Conservation (phyloP, 2,329 filamentous ascomycete species). For the Hypoxylon sp. region DNA sequence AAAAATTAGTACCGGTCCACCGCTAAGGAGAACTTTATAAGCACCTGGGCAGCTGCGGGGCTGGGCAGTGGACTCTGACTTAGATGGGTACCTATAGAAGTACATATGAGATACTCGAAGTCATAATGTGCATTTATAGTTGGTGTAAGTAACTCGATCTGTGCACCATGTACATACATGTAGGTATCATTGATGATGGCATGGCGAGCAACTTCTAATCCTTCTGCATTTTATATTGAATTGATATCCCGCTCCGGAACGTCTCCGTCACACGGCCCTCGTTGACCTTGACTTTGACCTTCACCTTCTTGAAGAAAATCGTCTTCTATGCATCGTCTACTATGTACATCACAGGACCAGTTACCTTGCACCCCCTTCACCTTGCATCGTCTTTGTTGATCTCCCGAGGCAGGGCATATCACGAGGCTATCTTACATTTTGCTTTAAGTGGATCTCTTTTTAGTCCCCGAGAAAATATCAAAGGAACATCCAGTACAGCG, state of each 20-base stretch:
- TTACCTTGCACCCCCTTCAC: conserved; percentile 21
- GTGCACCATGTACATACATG: neutral
- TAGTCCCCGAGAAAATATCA: conserved; percentile 9
- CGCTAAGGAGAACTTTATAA: conserved; percentile 18
- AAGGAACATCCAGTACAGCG: conserved; percentile 8
- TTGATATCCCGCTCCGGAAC: conserved; percentile 35
- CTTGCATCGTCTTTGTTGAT: conserved; percentile 30
- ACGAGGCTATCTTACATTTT: conserved; percentile 25
- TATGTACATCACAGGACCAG: neutral
- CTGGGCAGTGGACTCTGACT: neutral
- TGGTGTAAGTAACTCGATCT: neutral
- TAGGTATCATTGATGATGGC: neutral
- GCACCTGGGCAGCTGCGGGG: neutral
- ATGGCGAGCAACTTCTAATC: neutral
- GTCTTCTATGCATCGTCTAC: neutral
- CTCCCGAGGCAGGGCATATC: conserved; percentile 15
- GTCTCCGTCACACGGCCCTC: conserved; percentile 21
- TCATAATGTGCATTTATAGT: neutral
- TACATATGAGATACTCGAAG: conserved; percentile 6
- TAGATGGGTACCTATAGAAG: neutral
- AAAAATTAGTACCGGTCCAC: conserved; percentile 32
- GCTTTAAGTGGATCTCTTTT: conserved; percentile 22
- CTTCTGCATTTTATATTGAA: conserved; percentile 15
- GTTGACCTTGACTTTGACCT: conserved; percentile 26
- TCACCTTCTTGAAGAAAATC: conserved; percentile 34